Evolutionary conservation across 169 alveolate genomes (phyloP), one percentile per base, ranked within the genome.

Genomic region (Theileria annulata): DNA sequence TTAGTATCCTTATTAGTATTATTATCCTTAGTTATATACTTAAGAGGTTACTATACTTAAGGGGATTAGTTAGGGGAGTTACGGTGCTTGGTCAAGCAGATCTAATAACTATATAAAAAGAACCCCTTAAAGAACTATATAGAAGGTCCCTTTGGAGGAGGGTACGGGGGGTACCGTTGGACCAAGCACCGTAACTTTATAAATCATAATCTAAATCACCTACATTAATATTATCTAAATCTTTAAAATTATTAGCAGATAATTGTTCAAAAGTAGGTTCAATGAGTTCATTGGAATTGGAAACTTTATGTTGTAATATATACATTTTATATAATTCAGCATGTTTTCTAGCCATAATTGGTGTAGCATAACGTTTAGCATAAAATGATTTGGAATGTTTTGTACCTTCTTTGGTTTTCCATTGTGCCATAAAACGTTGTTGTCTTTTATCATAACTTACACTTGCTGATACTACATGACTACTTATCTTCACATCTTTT

Each of bases 391-490:
- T 88, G 12, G 93, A 87, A 68, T 88, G 93, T 54, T 88, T 88
- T 8, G 92, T 81, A 17, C 93, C 93, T 54, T 88, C 93, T n/a
- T 85, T 35, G 23, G 93, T 88, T 80, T 88, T 88, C 93, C 93
- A 88, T 70, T 88, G 93, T 0, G 93, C 93, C 93, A 88, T 88
- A 58, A 87, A 88, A 13, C 93, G 64, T 54, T 88, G 92, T 78
- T 88, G 93, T 28, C 90, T 68, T 56, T 88, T 79, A 72, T 88
- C 93, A 37, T 79, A 88, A 0, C 93, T 77, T 21, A 88, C 92
- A 54, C 91, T 79, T 10, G 93, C 93, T 10, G 93, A 88, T 17
- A 88, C 93, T 25, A 88, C 93, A 66, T 62, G 71, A 5, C 51
- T 33, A 10, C 35, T 31, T 31, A 69, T 49, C 31, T 54, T 69